Conservation (phyloP, 2,329 filamentous ascomycete genomes). For the Colletotrichum sp. region DNA sequence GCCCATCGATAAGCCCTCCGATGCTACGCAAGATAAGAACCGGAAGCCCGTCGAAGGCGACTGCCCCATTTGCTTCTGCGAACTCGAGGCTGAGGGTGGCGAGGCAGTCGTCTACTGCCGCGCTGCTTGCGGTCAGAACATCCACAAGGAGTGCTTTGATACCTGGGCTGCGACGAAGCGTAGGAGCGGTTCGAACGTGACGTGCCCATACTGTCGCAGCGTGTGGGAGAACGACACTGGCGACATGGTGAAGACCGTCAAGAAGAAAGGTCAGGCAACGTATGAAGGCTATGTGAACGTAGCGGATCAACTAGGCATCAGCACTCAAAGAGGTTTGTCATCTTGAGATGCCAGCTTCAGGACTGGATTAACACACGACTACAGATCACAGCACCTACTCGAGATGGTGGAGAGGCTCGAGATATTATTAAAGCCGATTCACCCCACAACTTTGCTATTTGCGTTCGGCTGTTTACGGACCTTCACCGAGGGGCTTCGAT, state of each 20-base stretch:
- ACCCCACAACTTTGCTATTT: not conserved
- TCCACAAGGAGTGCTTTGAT: conserved; percentile 58
- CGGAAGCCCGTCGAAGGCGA: conserved; percentile 58
- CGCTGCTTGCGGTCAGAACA: conserved; percentile 59
- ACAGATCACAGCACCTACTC: conserved; percentile 13
- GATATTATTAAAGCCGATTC: not conserved
- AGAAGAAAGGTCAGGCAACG: conserved; percentile 42
- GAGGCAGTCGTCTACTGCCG: conserved; percentile 55
- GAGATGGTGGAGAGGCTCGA: not conserved
- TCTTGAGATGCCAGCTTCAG: not conserved
- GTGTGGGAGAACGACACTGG: conserved; percentile 54
- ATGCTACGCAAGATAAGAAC: conserved; percentile 39
- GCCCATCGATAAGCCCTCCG: conserved; percentile 43
- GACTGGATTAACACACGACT: not conserved
- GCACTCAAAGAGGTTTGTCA: conserved; percentile 50
- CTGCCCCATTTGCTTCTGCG: conserved; percentile 63
- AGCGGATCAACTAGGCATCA: conserved; percentile 64
- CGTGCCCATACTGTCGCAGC: conserved; percentile 67
- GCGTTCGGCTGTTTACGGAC: not conserved
- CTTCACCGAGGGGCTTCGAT: not conserved
- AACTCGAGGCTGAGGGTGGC: conserved; percentile 39
- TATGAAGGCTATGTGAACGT: conserved; percentile 68
- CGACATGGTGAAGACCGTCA: conserved; percentile 46
- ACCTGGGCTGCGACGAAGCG: conserved; percentile 57
- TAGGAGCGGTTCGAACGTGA: conserved; percentile 42